Evolutionary conservation across 192 early-diverging fungal genomes (phyloP), one percentile per base, ranked within the genome.

Genomic region (Funneliformis mosseae): DNA sequence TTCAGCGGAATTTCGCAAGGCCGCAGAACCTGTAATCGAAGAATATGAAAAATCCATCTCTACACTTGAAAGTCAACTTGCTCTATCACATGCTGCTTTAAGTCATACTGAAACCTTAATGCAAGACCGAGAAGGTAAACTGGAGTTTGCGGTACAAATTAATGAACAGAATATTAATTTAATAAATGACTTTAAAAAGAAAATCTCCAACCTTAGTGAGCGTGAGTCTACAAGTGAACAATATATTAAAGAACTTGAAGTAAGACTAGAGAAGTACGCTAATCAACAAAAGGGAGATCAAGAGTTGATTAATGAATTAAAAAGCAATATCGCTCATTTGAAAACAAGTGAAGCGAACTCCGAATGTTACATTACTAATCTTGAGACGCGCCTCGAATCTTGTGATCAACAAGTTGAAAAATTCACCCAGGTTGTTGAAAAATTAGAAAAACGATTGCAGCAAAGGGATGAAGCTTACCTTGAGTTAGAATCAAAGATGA

Each of bases 21-120:
- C 91, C 82, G 89, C 92, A 62, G 84, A 91, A 85, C 87, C 92
- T 70, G 28, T 70, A 43, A 70, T 70, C 21, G 68, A 93, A 75
- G 93, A 93, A 66, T 92, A 93, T 82, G 91, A 92, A 75, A 88
- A 87, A 70, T 88, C 86, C 64, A 87, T 93, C 39, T 88, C 90
- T 10, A 80, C 82, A 12, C 83, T 94, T 21, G 92, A 94, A 74
- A 86, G 81, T 16, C 89, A 93, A 67, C 82, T 94, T 61, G 85
- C 84, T 14, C 79, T 89, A 70, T 83, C 90, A 1, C 86, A 83
- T 25, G 92, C 91, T 39, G 86, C 90, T 0, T 46, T 93, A 42
- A 89, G 86, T 27, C 91, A 88, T 18, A 88, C 91, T 62, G 86
- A 88, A 27, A 77, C 84, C 42, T 84, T 88, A 38, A 82, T 90